Base-by-base conservation (phyloP, 352 stramenopile genomes). In the Elongisporangium undulatum region DNA sequence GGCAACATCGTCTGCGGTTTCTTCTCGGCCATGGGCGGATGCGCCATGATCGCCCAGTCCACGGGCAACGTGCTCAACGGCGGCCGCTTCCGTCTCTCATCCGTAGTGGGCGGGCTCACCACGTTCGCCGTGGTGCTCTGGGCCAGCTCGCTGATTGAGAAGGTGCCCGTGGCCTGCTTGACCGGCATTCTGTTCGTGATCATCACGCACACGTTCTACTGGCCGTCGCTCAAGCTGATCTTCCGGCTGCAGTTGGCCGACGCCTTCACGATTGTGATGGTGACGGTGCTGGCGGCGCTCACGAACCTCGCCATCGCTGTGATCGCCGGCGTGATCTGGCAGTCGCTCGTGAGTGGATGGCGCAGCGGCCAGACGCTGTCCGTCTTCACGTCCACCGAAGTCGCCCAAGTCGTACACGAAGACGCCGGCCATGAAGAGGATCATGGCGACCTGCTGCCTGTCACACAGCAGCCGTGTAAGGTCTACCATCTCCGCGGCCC, bases 31-130 rank as follows among this genome's bases (percentile, higher is more conserved):
- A 98, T 98, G 81, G 96, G 93, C 57, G 95, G 94, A 26, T 97
- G 93, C 66, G 97, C 92, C 9, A 94, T 98, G 62, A 97, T 99
- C 53, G 96, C 94, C 4, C 96, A 96, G 76, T 96, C 87, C 1
- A 95, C 87, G 13, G 89, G 92, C 41, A 97, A 96, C 58, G 79
- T 96, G 38, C 64, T 95, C 53, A 96, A 96, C 68, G 90, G 90
- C 49, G 90, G 73, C 3, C 72, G 73, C 22, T 72, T 84, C 58
- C 77, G 90, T 1, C 61, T 97, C 1, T 92, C 79, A 29, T 78
- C 76, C 2, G 83, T 90, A 23, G 66, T 89, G 21, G 63, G 81
- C 24, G 89, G 74, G 3, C n/a, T 96, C 17, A 67, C 56, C 17
- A 90, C 74, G 2, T 89, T 90, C 55, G 53, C 78, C n/a, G 79